Percentiles rank a stretch among this genome's conserved stretches.
These are phyloP conservation scores for Mucuna pruriens DNA, from an alignment of 306 rosid genomes.

Conservation along the genomic window DNA sequence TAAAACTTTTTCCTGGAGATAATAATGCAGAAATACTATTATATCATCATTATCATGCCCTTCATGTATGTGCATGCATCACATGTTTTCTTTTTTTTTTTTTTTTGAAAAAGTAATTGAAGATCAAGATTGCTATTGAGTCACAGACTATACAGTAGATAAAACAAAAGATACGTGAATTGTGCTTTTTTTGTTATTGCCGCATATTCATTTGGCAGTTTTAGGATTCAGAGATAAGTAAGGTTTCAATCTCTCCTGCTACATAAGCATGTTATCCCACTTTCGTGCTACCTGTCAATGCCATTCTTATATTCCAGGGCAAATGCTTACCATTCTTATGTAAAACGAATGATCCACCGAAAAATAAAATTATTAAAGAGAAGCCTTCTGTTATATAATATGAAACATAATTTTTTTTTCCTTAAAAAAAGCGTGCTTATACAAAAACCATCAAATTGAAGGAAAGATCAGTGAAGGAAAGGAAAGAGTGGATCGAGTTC, in stretches of 20 bases:
- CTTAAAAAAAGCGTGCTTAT: background rate
- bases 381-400: background rate
- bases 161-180: constrained; percentile 19
- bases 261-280: constrained; percentile 34
- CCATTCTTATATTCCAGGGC: constrained; percentile 19
- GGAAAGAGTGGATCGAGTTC: background rate
- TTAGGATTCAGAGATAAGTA: constrained; percentile 44
- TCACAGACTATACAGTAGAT: constrained; percentile 50
- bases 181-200: constrained; percentile 33
- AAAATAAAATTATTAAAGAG: background rate
- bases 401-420: background rate
- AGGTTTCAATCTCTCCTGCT: constrained; percentile 36
- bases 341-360: constrained; percentile 17
- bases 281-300: constrained; percentile 46
- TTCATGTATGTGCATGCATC: constrained; percentile 30
- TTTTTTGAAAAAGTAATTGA: background rate
- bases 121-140: constrained; percentile 38
- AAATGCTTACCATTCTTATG: constrained; percentile 41
- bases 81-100: background rate
- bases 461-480: background rate
- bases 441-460: background rate
- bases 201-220: constrained; percentile 48
- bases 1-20: background rate
- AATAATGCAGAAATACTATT: constrained; percentile 13
- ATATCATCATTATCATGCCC: background rate